Percentiles rank a stretch among this genome's conserved stretches.
These are phyloP conservation scores for Blastobotrys elegans DNA, from an alignment of 1,139 yeast species.

Conservation along the genomic window DNA sequence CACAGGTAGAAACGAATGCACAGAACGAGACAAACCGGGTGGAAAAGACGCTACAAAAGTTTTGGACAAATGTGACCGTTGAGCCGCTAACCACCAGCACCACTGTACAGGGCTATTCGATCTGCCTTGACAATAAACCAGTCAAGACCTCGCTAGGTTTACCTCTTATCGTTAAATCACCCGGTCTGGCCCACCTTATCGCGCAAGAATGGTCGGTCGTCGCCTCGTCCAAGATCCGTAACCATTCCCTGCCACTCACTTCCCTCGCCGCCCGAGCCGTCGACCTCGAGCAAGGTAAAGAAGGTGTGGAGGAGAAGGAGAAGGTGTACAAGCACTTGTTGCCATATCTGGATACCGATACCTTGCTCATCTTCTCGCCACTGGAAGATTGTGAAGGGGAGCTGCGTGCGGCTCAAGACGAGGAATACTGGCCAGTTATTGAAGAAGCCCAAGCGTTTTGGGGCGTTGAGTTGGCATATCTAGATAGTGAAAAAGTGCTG, in stretches of 20 bases:
- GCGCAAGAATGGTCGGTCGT: slow-evolving; percentile 86
- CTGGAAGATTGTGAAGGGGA: slow-evolving; percentile 74
- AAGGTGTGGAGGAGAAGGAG: slow-evolving; percentile 23
- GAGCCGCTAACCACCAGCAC: slow-evolving; percentile 25
- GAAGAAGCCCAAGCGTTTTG: slow-evolving; percentile 60
- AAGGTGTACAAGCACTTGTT: slow-evolving; percentile 40
- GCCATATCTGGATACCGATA: slow-evolving; percentile 89
- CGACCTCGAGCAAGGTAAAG: slow-evolving; percentile 40
- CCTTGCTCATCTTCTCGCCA: slow-evolving; percentile 85
- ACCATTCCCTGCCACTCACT: slow-evolving; percentile 80
- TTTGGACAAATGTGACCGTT: slow-evolving; percentile 78
- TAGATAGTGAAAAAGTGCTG: slow-evolving; percentile 84
- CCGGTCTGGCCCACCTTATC: slow-evolving; percentile 61
- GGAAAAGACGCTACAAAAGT: slow-evolving; percentile 64
- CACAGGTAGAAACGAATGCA: slow-evolving; percentile 18
- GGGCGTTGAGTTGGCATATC: slow-evolving; percentile 46
- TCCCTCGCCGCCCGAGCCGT: slow-evolving; percentile 82
- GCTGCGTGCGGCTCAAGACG: slow-evolving; percentile 70
- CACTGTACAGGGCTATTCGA: slow-evolving; percentile 38
- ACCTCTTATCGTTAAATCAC: slow-evolving; percentile 56
- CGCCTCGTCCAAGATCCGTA: slow-evolving; percentile 66
- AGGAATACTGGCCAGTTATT: slow-evolving; percentile 69
- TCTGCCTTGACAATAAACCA: slow-evolving; percentile 70
- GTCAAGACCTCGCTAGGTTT: slow-evolving; percentile 83
- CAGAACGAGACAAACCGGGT: slow-evolving; percentile 58